Base-by-base conservation (phyloP, 2,329 filamentous ascomycete genomes). In the Myriosclerotinia scirpicola region DNA sequence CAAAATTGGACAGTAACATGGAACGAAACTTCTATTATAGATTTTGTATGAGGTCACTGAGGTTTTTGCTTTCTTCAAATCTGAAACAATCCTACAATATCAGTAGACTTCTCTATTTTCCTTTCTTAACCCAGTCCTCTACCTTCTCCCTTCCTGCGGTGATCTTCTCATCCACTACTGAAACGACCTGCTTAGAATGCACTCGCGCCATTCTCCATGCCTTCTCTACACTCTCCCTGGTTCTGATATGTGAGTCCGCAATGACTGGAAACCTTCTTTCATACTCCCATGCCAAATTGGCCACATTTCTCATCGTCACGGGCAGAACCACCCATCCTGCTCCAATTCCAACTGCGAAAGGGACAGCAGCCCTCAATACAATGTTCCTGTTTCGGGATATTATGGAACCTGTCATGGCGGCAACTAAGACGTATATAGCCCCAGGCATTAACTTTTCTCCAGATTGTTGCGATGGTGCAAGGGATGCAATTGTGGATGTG, bases 351-450 rank as follows among this genome's bases (percentile, higher is more conserved):
- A 97, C 87, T 26, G 89, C 88, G 60, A 94, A 79, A 14, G 95
- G 95, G 2, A 91, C 84, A 2, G 88, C 82, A 64, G 89, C 88
- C 72, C 95, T 88, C 64, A 99, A 81, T 69, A 97, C 78, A 70
- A 98, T 84, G 78, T 90, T 93, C 73, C 94, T 88, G 82, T 96
- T 96, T 70, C 94, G 88, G 65, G 91, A 87, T 65, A 97, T 82
- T 77, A 99, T 98, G 79, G 88, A 93, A 73, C 94, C 95, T 46
- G 95, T 92, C 93, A 99, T 97, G 74, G 92, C 89, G 53, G 93
- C 90, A 58, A 99, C 93, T 40, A 97, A 85, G 56, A 98, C 93
- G 81, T 98, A 98, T 72, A 98, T 87, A 68, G 88, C 84, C 36
- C 94, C 94, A 44, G 95, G 95, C 80, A 98, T 88, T 66, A 99